A percentile compares a stretch with the other conserved stretches of the same genome.
These are phyloP conservation scores for Lasiosphaeria ovina DNA, from an alignment of 495 filamentous ascomycete species.

Conservation along the genomic window DNA sequence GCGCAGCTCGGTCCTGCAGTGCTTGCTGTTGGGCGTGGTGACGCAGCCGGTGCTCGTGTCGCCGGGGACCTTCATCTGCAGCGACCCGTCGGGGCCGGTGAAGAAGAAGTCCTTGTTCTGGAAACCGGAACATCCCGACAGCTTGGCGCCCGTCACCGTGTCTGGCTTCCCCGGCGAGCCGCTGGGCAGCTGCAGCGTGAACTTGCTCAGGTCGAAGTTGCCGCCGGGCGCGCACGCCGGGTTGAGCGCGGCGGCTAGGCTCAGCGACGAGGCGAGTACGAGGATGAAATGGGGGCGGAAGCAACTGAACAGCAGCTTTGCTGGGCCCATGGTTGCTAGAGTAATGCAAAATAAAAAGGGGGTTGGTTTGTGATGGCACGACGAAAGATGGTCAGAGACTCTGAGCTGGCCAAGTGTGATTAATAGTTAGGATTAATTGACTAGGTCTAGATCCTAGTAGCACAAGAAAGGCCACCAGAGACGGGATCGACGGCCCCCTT, in stretches of 20 bases:
- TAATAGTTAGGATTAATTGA: no score
- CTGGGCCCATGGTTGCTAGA: no score
- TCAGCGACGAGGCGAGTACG: neutral
- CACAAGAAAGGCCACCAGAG: no score
- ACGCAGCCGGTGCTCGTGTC: conserved; percentile 32
- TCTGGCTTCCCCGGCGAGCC: conserved; percentile 26
- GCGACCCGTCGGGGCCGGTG: conserved; percentile 31
- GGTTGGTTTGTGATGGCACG: no score
- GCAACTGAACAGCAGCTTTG: neutral
- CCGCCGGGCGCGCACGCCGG: conserved; percentile 38
- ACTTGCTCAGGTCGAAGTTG: conserved; percentile 36
- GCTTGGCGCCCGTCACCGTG: conserved; percentile 25
- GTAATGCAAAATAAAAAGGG: no score
- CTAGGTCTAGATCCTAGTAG: no score
- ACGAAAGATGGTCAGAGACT: no score
- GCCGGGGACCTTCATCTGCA: conserved; percentile 39
- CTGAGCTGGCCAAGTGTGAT: no score
- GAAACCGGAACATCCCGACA: conserved; percentile 37
- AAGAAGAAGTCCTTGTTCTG: conserved; percentile 36
- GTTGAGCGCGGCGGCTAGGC: conserved; percentile 9
- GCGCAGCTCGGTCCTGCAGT: conserved; percentile 45
- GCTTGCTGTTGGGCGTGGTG: conserved; percentile 35
- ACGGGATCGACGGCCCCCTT: no score
- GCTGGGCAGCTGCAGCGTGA: conserved; percentile 39
- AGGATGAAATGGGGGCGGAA: neutral